phyloP scores from a whole-genome alignment of 2,329 filamentous ascomycete species.

The Epichloe uncinata region DNA sequence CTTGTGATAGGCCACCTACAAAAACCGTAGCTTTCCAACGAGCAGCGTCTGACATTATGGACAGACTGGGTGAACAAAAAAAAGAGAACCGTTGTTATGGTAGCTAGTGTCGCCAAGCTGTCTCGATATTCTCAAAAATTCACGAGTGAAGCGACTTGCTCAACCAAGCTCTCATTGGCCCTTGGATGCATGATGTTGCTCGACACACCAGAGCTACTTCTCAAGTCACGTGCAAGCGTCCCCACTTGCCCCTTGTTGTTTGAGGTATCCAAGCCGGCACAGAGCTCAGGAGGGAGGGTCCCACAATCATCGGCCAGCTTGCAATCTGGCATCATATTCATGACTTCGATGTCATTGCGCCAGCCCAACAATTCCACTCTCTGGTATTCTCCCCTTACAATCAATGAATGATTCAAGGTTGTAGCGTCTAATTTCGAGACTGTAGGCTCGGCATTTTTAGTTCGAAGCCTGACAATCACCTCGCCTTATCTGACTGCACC shows the following conservation, averaged over 20 bases:
- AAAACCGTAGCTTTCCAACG: slow-evolving; percentile 87
- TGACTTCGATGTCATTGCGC: slow-evolving; percentile 12
- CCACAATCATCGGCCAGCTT: slow-evolving; percentile 15
- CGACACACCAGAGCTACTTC: background rate
- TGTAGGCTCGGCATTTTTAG: slow-evolving; percentile 2
- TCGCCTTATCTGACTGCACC: slow-evolving; percentile 6
- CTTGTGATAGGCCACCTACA: slow-evolving; percentile 73
- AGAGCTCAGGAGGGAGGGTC: slow-evolving; percentile 13
- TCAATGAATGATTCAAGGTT: background rate
- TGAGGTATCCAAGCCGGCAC: background rate
- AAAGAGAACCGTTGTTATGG: background rate
- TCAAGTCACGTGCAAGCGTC: background rate
- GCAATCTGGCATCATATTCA: slow-evolving; percentile 33
- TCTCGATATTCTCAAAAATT: background rate
- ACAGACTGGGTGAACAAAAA: background rate
- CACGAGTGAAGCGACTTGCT: background rate
- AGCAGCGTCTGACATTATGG: slow-evolving; percentile 62
- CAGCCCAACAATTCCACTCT: slow-evolving; percentile 6
- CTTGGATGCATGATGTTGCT: background rate
- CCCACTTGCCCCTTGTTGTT: background rate
- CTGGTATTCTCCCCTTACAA: slow-evolving; percentile 4
- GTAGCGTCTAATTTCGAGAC: slow-evolving; percentile 1
- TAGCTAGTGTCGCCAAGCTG: background rate
- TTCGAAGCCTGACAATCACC: background rate
- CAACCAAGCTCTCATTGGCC: background rate